Base-by-base conservation (phyloP, 805 yeast species). In the Saturnispora sanitii region DNA sequence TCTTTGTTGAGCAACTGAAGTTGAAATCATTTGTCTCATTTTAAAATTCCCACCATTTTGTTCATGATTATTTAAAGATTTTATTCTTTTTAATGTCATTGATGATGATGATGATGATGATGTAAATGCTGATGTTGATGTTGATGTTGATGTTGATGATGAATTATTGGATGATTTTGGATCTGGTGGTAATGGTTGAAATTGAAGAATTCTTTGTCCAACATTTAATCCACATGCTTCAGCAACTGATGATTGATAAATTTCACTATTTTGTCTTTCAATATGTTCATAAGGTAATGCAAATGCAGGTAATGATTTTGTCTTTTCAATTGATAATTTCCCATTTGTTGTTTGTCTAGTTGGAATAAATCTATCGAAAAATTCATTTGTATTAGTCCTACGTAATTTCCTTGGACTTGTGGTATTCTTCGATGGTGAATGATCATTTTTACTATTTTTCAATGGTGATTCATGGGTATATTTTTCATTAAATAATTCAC, bases 211-310 rank as follows among this genome's bases (percentile, higher is more conserved):
- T 47, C 95, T 68, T 46, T 84, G 81, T 46, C 85, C 81, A 53
- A 83, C 73, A 43, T 82, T 80, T 37, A 87, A 67, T 0, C 98
- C 97, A 58, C 96, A 90, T 0, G 96, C 97, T 55, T 82, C 82
- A 0, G 96, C 97, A 2, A 90, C 95, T 21, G 85, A 79, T 51
- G 76, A 75, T 57, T 82, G 81, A 54, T 84, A 85, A 4, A 73
- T 70, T 46, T 69, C 67, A 7, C 71, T 61, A 3, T 74, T 71
- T 52, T 73, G 77, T 3, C 71, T 71, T 48, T 67, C 68, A 33
- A 75, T 72, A 51, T 74, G 77, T 6, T 73, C 70, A 45, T 66
- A 65, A 2, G 79, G 79, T 40, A 73, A 65, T 26, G 56, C 58
- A 37, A 47, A 50, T 21, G 51, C 29, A 15, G 48, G 45, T 26